Evolutionary conservation across 1,139 yeast species (phyloP), one percentile per base, ranked within the genome.

Genomic region (Geotrichum aggregatum): DNA sequence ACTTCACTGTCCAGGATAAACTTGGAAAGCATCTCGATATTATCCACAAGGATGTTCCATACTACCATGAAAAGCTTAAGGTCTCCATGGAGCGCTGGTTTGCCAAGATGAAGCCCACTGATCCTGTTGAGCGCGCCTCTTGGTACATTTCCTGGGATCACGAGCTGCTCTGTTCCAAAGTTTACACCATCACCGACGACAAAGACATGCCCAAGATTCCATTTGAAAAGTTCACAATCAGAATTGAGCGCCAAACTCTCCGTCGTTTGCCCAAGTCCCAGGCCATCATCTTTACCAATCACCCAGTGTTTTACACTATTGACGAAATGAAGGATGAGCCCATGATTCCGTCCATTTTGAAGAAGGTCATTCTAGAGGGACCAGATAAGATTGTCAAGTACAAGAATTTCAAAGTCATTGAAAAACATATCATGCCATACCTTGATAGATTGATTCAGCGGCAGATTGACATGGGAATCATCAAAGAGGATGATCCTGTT

Each of bases 311-410:
- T 64, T 84, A 84, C 66, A 75, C 82, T 1, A 73, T 84, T 53
- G 88, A 82, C 24, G 89, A 84, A 62, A 83, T 84, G 88, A 83
- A 82, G 63, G 87, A 84, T 63, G 91, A 84, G 63, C 88, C 89
- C 7, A 66, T 80, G 68, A 73, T 84, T 33, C 89, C 89, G n/a
- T 79, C 86, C 0, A 71, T 83, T 50, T 64, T 83, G 49, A 76
- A 77, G 60, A 82, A 82, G 62, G 80, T 83, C 51, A 68, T 84
- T 35, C 78, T 70, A 57, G 87, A 83, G 64, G 88, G 81, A 0
- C 88, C 88, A 3, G 81, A 78, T 57, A 77, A 76, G 50, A 83
- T 84, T 55, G 67, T 80, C 61, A 77, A 80, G 63, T 84, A 83
- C 67, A 84, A 84, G 64, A 76, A 76, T 56, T 83, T 83, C 59